Conservation (phyloP, 148 eudicot genomes). For the Spergularia bocconei region DNA sequence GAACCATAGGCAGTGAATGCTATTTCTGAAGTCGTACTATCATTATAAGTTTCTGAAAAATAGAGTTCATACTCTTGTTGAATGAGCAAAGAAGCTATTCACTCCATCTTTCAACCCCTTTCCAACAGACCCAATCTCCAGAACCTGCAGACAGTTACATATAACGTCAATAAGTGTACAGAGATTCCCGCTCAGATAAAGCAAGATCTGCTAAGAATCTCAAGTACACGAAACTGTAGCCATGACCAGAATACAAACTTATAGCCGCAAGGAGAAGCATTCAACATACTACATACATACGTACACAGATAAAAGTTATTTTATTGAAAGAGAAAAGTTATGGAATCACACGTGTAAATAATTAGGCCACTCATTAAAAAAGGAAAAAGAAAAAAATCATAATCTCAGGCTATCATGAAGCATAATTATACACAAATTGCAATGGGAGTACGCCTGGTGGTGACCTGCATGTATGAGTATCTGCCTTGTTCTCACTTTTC, state of each 20-base stretch:
- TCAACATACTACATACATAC: neutral
- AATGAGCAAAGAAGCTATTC: constrained; percentile 68
- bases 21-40: no score
- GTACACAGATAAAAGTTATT: no score
- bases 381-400: neutral
- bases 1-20: no score
- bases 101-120: constrained; percentile 55
- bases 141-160: constrained; percentile 48
- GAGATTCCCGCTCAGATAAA: neutral
- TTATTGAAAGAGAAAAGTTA: no score
- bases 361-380: neutral
- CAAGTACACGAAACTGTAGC: neutral
- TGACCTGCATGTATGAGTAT: neutral
- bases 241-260: constrained; percentile 3
- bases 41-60: neutral
- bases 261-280: neutral
- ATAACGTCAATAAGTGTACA: neutral
- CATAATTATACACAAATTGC: neutral
- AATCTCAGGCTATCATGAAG: neutral
- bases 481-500: neutral
- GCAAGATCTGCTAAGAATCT: neutral
- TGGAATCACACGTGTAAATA: neutral
- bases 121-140: constrained; percentile 95
- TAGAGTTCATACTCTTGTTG: constrained; percentile 54
- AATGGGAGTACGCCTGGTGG: neutral